These are phyloP conservation scores for Melaleuca quinquenervia DNA, from an alignment of 345 rosid species.

Conservation along the genomic window DNA sequence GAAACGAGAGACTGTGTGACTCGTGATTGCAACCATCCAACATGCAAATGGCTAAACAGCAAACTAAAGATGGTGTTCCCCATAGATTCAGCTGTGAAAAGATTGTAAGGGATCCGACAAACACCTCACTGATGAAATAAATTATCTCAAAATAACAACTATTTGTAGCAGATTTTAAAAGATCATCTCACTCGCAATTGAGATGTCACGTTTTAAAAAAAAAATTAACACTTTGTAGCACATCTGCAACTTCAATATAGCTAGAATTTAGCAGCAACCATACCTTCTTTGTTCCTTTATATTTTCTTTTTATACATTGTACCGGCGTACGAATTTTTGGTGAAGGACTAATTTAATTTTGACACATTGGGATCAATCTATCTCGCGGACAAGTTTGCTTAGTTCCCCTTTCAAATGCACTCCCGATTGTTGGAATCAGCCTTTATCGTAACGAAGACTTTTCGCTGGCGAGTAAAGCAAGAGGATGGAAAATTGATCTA, in stretches of 20 bases:
- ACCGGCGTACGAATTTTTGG: no score
- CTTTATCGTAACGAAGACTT: not conserved
- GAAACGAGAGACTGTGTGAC: not conserved
- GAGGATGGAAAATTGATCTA: not conserved
- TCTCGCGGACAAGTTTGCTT: no score
- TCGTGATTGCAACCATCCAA: not conserved
- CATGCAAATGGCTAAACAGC: not conserved
- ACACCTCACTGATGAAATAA: not conserved
- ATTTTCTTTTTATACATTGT: no score
- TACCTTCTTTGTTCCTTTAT: no score
- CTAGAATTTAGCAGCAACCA: not conserved
- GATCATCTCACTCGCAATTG: not conserved
- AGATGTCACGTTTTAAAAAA: not conserved
- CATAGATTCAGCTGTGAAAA: not conserved
- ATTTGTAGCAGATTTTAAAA: not conserved
- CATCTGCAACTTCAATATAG: not conserved
- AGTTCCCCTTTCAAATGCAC: no score
- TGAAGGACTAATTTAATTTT: no score
- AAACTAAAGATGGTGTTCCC: not conserved
- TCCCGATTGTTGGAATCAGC: not conserved
- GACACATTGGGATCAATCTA: no score
- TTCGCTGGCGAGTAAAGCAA: not conserved
- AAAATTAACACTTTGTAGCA: no score
- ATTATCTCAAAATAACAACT: not conserved
- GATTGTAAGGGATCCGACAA: not conserved